Conservation (phyloP, 768 basidiomycete genomes). For the Vararia minispora region DNA sequence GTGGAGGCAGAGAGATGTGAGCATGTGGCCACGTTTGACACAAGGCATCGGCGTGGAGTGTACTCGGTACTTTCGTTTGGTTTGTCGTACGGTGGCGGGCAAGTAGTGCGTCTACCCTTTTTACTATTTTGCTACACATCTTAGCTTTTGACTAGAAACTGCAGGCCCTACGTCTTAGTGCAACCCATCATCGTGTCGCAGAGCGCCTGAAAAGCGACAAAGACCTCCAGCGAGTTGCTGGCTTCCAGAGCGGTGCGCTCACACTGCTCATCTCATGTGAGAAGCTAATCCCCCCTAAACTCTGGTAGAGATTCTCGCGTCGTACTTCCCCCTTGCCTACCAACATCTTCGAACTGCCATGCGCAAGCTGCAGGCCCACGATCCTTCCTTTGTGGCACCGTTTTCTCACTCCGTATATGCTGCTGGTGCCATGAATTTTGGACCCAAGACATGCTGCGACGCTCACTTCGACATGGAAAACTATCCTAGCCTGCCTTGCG, state of each 20-base stretch:
- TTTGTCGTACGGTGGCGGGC: constrained; percentile 3
- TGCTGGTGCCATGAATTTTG: constrained; percentile 12
- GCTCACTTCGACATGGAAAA: constrained; percentile 10
- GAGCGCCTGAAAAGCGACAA: too few species aligned
- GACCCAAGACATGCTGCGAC: constrained; percentile 3
- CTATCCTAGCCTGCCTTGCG: constrained; percentile 7
- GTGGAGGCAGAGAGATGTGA: neutral
- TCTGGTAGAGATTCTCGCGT: neutral
- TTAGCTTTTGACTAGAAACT: neutral
- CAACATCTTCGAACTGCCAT: neutral
- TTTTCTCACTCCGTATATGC: constrained; percentile 12
- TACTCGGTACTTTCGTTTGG: neutral
- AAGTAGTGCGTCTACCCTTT: constrained; percentile 3
- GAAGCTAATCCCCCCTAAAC: too few species aligned
- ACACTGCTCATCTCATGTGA: neutral
- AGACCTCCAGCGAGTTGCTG: neutral
- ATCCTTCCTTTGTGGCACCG: constrained; percentile 3
- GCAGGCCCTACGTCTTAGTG: neutral
- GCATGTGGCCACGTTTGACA: neutral
- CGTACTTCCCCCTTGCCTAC: constrained; percentile 2
- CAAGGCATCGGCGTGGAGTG: neutral
- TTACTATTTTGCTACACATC: neutral
- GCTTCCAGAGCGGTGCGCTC: neutral
- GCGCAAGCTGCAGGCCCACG: neutral
- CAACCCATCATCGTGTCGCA: neutral